Percentiles rank a stretch among this genome's conserved stretches.
These are phyloP conservation scores for Aspergillus cavernicola DNA, from an alignment of 495 filamentous ascomycete genomes.

Conservation along the genomic window DNA sequence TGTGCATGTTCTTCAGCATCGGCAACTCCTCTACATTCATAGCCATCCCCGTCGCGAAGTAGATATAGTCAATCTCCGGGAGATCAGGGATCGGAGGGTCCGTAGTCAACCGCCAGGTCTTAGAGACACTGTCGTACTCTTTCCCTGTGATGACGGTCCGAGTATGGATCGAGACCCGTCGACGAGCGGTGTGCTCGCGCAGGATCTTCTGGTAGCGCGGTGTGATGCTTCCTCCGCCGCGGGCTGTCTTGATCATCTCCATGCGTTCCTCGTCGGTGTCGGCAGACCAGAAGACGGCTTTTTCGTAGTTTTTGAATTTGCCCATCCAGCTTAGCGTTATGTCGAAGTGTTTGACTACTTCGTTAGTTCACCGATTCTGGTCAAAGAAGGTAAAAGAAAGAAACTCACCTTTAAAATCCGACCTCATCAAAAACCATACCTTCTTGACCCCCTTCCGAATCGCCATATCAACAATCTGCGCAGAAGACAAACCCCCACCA, in stretches of 20 bases:
- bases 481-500: constrained; percentile 59
- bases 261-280: constrained; percentile 57
- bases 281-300: constrained; percentile 59
- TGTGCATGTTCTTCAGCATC: constrained; percentile 46
- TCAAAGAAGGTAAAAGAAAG: no score
- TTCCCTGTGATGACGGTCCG: constrained; percentile 42
- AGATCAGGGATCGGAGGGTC: constrained; percentile 47
- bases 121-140: constrained; percentile 29
- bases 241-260: constrained; percentile 52
- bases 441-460: constrained; percentile 49
- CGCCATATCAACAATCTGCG: constrained; percentile 56
- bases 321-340: constrained; percentile 61
- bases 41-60: constrained; percentile 57
- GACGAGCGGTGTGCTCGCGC: constrained; percentile 41
- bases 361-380: not conserved
- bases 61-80: constrained; percentile 58
- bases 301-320: constrained; percentile 62
- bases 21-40: constrained; percentile 49
- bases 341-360: constrained; percentile 58
- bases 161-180: constrained; percentile 45
- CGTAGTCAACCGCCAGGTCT: constrained; percentile 49
- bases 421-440: constrained; percentile 57
- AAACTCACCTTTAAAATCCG: constrained; percentile 45
- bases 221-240: constrained; percentile 60
- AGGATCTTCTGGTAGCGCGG: constrained; percentile 54